Base-by-base conservation (phyloP, 2,329 filamentous ascomycete species). In the Colletotrichum noveboracense region DNA sequence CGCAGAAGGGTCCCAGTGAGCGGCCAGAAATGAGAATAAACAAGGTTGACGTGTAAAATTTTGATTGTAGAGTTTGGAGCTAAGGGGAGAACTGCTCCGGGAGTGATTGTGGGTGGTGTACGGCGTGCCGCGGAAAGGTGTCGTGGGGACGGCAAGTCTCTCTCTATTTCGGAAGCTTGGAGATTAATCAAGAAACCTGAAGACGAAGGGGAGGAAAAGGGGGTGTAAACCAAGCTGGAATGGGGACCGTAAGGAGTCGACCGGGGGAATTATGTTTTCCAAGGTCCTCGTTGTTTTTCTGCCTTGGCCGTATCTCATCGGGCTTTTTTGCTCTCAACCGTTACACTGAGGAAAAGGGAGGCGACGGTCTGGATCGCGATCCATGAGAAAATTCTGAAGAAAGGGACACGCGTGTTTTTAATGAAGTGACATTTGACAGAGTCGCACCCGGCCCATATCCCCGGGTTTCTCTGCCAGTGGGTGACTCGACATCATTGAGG, bases 281-380 rank as follows among this genome's bases (percentile, higher is more conserved):
- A 48, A 48, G 18, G 9, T 48, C 6, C 9, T n/a, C 18, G 18
- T 9, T 48, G 9, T n/a, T n/a, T 6, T 12, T 12, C 18, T 48
- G 38, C 38, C 38, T 48, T n/a, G 43, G 60, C 43, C 7, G 26
- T 66, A 38, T 55, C 43, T 52, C 30, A 8, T 38, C 60, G 61
- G 28, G 26, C 9, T 36, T 7, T 43, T 10, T 43, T n/a, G 16
- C 16, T n/a, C 38, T 48, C 18, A n/a, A n/a, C 8, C 48, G 34
- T 38, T 13, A 12, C 13, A 32, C 30, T 21, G 30, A 14, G 36
- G 30, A 16, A 9, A 61, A 6, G 55, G 55, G 55, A 12, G 28
- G 36, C 16, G 28, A 52, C 10, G 34, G 48, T 66, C 67, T 61
- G 55, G 72, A 71, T 71, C 68, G 48, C 18, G 67, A 74, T 74